Evolutionary conservation across 2,329 filamentous ascomycete genomes (phyloP), one percentile per base, ranked within the genome.

Genomic region (Myotisia sp.): DNA sequence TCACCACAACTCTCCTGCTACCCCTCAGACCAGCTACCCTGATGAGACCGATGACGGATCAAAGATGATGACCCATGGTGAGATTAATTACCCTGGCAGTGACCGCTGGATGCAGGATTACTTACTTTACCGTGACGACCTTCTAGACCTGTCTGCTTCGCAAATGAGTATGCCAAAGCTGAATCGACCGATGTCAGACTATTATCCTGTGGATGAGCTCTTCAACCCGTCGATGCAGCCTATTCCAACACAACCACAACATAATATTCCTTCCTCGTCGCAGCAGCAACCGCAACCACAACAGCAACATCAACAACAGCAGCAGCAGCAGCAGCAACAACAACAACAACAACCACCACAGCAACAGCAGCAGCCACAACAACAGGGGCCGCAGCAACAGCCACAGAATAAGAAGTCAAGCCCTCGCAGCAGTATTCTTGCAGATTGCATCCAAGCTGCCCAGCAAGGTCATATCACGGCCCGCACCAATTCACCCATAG

Each of bases 131-230:
- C 8, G 9, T 29, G 59, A 66, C 59, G 51, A 50, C 51, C 55
- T 63, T 56, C 48, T 65, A 74, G 68, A 73, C 59, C 68, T 72
- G 44, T 63, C 62, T 44, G 56, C 48, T 43, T 27, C 45, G 46
- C 40, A 55, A 29, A 48, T 63, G 41, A 63, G 65, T 24, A 63
- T 76, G 17, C 79, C 85, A 17, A 90, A 87, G 58, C 70, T 92
- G 43, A 78, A 85, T 45, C 71, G 84, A 37, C 90, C 85, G 0
- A 83, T 90, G 60, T 87, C 84, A 12, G 84, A 92, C 50, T 70
- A 83, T 32, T 87, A 81, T 50, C n/a, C n/a, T n/a, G 70, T 74
- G 47, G 86, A 93, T 53, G 83, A 90, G 54, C 68, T 92, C 1
- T 92, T 82, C 64, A 85, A 78, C 46, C 42, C 58, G 46, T 43